These are phyloP conservation scores for Annulohypoxylon nitens DNA, from an alignment of 495 filamentous ascomycete species.

Conservation along the genomic window DNA sequence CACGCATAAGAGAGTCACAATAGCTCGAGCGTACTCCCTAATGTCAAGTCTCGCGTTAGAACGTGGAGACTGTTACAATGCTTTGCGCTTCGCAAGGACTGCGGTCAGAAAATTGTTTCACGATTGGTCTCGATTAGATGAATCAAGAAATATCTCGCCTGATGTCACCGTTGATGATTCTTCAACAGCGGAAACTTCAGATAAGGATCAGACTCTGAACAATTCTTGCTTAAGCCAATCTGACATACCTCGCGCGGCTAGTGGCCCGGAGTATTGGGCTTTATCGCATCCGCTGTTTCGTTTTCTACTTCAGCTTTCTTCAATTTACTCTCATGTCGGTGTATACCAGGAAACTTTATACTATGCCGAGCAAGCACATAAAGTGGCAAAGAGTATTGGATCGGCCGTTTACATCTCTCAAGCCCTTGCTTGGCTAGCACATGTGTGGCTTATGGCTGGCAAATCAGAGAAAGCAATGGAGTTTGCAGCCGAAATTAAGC, in stretches of 20 bases:
- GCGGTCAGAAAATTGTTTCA: constrained; percentile 75
- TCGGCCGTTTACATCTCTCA: constrained; percentile 70
- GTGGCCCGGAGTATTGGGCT: constrained; percentile 83
- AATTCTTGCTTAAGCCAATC: constrained; percentile 45
- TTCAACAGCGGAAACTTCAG: constrained; percentile 54
- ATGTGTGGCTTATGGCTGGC: constrained; percentile 74
- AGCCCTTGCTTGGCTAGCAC: constrained; percentile 70
- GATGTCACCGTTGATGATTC: constrained; percentile 51
- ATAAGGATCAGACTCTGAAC: constrained; percentile 42
- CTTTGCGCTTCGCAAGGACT: constrained; percentile 74
- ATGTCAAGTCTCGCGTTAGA: constrained; percentile 74
- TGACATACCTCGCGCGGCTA: constrained; percentile 38
- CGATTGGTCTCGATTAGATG: constrained; percentile 77
- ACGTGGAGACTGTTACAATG: constrained; percentile 71
- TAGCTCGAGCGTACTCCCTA: constrained; percentile 67
- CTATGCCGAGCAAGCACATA: constrained; percentile 85
- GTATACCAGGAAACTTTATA: constrained; percentile 91
- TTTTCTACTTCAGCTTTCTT: constrained; percentile 76
- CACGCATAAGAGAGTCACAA: constrained; percentile 55
- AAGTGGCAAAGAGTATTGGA: constrained; percentile 76
- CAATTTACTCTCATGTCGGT: constrained; percentile 82
- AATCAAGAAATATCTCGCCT: constrained; percentile 48
- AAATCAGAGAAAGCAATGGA: constrained; percentile 71
- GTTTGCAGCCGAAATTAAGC: constrained; percentile 66
- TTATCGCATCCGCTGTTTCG: constrained; percentile 79